Percentiles rank a stretch among this genome's conserved stretches.
phyloP scores from a whole-genome alignment of 148 eudicot genomes.

The Hydrangea macrophylla region DNA sequence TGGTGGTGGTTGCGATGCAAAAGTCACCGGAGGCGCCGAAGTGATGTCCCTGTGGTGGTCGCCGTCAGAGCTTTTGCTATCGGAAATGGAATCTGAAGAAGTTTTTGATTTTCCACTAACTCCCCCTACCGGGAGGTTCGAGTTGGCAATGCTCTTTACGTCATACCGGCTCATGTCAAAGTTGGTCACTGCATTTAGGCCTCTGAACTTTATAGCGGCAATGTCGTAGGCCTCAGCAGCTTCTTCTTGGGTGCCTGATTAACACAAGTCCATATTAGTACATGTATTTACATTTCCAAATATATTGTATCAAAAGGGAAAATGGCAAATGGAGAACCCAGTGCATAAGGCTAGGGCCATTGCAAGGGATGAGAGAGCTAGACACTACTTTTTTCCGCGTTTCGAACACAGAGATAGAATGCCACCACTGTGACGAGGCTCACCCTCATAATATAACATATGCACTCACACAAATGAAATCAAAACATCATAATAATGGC shows the following conservation, averaged over 20 bases:
- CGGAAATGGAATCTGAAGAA: conserved; percentile 22
- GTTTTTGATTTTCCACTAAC: conserved; percentile 39
- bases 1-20: conserved; percentile 19
- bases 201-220: conserved; percentile 88
- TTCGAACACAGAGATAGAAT: too few species aligned
- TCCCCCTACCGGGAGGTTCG: conserved; percentile 74
- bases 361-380: too few species aligned
- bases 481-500: too few species aligned
- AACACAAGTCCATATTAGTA: background rate
- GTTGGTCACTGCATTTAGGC: conserved; percentile 83
- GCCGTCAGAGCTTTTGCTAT: conserved; percentile 18
- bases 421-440: too few species aligned
- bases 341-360: too few species aligned
- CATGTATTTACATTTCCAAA: background rate
- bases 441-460: background rate
- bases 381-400: too few species aligned
- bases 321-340: too few species aligned
- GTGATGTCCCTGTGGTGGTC: conserved; percentile 18
- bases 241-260: conserved; percentile 84
- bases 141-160: conserved; percentile 60
- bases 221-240: conserved; percentile 97
- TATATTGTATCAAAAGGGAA: background rate
- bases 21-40: conserved; percentile 16
- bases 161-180: conserved; percentile 92
- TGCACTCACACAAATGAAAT: background rate